These are phyloP conservation scores for Choanephora cucurbitarum DNA, from an alignment of 371 early-diverging fungal species.

Conservation along the genomic window DNA sequence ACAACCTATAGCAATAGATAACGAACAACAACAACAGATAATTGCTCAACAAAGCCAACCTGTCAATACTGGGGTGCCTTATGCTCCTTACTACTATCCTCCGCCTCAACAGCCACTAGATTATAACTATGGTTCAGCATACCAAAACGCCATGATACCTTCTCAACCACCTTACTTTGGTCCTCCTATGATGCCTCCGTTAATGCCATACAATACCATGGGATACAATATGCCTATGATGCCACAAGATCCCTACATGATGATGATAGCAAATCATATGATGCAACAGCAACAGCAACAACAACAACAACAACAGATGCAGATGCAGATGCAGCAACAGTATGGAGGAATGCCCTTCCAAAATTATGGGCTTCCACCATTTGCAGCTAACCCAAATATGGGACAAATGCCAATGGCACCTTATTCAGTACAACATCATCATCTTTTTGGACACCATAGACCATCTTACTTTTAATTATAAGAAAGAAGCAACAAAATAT, in stretches of 20 bases:
- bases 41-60: conserved; percentile 2
- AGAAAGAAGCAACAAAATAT: no score
- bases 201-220: neutral
- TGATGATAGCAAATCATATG: conserved; percentile 7
- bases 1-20: conserved; percentile 4
- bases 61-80: neutral
- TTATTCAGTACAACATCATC: neutral
- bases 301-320: conserved; percentile 12
- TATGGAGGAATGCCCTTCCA: neutral
- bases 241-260: conserved; percentile 13
- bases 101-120: neutral
- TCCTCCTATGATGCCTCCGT: conserved; percentile 1
- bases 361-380: neutral
- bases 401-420: neutral
- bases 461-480: neutral
- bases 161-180: conserved; percentile 3
- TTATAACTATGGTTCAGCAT: neutral
- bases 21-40: conserved; percentile 2
- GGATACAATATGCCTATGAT: conserved; percentile 5
- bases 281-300: neutral
- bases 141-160: neutral
- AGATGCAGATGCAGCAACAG: neutral
- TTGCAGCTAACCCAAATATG: neutral
- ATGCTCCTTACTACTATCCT: conserved; percentile 1
- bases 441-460: neutral